A percentile compares a stretch with the other conserved stretches of the same genome.
These are phyloP conservation scores for Tephrocybe sp. DNA, from an alignment of 768 basidiomycete genomes.

Conservation along the genomic window DNA sequence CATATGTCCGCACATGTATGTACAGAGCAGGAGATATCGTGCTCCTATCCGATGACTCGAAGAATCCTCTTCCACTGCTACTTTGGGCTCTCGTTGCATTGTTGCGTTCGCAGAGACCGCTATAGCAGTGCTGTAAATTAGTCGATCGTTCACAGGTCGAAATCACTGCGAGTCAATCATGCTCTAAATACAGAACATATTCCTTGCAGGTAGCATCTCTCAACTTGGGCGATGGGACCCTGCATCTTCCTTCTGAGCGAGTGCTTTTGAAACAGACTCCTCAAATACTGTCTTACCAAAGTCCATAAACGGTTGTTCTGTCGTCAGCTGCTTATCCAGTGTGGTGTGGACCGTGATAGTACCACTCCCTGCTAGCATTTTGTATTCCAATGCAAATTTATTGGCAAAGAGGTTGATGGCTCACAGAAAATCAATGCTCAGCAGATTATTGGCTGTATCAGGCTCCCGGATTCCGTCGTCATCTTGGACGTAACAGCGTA, in stretches of 20 bases:
- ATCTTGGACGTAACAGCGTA: constrained; percentile 39
- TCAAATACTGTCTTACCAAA: not conserved
- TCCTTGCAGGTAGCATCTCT: constrained; percentile 54
- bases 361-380: constrained; percentile 48
- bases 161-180: not conserved
- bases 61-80: no score
- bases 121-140: constrained; percentile 55
- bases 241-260: constrained; percentile 43
- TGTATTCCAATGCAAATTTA: constrained; percentile 60
- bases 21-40: no score
- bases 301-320: constrained; percentile 34
- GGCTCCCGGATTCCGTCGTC: constrained; percentile 40
- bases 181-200: constrained; percentile 49
- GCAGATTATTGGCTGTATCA: constrained; percentile 21
- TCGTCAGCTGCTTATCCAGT: constrained; percentile 53
- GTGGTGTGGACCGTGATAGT: constrained; percentile 55
- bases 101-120: constrained; percentile 53
- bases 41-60: no score
- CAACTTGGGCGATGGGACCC: constrained; percentile 57
- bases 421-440: constrained; percentile 34
- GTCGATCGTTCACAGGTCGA: not conserved
- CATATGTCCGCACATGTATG: no score
- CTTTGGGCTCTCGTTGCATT: constrained; percentile 25
- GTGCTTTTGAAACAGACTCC: no score
- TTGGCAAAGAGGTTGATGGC: constrained; percentile 54